Percentiles rank a stretch among this genome's conserved stretches.
These are phyloP conservation scores for Orychophragmus violaceus DNA, from an alignment of 345 rosid genomes.

Conservation along the genomic window DNA sequence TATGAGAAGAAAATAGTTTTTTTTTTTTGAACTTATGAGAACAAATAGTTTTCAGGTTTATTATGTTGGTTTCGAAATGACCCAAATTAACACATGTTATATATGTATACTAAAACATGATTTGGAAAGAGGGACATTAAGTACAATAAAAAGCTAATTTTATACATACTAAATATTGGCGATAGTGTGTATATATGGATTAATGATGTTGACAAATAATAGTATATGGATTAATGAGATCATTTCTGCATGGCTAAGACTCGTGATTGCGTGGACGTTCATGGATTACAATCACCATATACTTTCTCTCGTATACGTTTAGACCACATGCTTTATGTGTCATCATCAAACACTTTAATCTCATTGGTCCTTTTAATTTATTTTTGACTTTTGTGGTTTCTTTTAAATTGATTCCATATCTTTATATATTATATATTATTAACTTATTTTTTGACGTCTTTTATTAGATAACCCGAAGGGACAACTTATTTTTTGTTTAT, in stretches of 20 bases:
- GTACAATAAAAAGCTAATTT: neutral
- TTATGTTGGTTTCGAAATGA: slow-evolving; percentile 10
- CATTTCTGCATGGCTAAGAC: slow-evolving; percentile 16
- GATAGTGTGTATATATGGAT: neutral
- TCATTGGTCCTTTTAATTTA: slow-evolving; percentile 2
- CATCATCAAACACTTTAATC: slow-evolving; percentile 21
- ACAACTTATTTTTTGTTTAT: neutral
- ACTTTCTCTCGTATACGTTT: neutral
- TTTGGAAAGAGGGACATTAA: neutral
- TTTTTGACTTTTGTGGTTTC: neutral
- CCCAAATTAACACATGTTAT: neutral
- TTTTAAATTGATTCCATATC: neutral
- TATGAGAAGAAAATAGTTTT: no score
- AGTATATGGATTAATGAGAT: neutral
- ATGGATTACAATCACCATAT: slow-evolving; percentile 2
- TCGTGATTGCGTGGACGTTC: slow-evolving; percentile 5
- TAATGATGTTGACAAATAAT: neutral
- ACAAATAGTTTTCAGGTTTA: slow-evolving; percentile 13
- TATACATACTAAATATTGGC: neutral
- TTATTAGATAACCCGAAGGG: neutral
- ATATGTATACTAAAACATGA: neutral
- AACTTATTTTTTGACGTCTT: neutral
- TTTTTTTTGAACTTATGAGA: no score
- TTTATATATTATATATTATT: neutral
- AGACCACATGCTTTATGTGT: slow-evolving; percentile 23